Base-by-base conservation (phyloP, 306 rosid species). In the Mucuna pruriens region DNA sequence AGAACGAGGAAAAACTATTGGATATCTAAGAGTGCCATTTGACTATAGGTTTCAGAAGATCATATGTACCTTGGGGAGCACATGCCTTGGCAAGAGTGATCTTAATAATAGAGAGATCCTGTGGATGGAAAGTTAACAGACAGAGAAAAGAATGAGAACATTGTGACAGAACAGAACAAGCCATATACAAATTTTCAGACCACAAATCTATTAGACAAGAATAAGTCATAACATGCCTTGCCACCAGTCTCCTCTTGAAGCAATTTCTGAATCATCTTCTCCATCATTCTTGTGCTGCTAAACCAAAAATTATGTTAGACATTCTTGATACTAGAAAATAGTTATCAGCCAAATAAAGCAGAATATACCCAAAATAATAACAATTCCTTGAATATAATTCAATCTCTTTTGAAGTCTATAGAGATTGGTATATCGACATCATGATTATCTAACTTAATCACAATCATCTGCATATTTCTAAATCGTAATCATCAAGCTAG, bases 171-270 rank as follows among this genome's bases (percentile, higher is more conserved):
- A 6, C 4, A 22, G 3, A 20, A 67, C 31, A 83, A 82, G 8
- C 34, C 34, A 77, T 74, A 20, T 34, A 40, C 15, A 74, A 11
- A 74, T 45, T 55, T 67, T 80, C 29, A 67, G 9, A 48, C 36
- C 48, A 42, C 68, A 38, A 67, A 74, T 63, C 51, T 4, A 17
- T 39, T 31, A 52, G 20, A 73, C 1, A 72, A 68, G 31, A 11
- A 72, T 45, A 49, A 76, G 7, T 23, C 63, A 74, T 49, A 39
- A 71, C 45, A 78, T 79, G 87, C 98, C 98, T 86, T 88, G 90
- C 98, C 97, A 94, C 98, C 98, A 94, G 66, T 94, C 85, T 72
- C 98, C 98, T 82, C 96, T 89, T 34, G 92, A 87, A 80, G 96
- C 97, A 66, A 87, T 63, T 70, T 84, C 90, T 17, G 87, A 20